Conservation (phyloP, 176 grass and related monocot species). For the Bonia amplexicaulis region DNA sequence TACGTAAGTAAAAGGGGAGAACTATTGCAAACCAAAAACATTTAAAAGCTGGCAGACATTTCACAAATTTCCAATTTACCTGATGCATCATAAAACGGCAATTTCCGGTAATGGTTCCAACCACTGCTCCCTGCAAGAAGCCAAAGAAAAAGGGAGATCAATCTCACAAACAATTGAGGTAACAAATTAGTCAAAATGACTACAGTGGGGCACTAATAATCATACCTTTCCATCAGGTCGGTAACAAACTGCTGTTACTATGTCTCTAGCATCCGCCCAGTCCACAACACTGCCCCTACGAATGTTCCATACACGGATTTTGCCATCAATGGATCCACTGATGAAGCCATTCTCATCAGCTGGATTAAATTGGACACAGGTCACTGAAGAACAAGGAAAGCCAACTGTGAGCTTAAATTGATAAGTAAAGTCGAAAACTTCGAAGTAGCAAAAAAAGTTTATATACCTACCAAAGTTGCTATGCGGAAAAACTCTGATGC, state of each 20-base stretch:
- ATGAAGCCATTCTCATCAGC: slow-evolving; percentile 62
- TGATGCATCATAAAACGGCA: slow-evolving; percentile 74
- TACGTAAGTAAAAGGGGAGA: neutral
- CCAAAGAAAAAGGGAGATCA: slow-evolving; percentile 10
- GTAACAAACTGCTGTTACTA: slow-evolving; percentile 83
- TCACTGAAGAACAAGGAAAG: slow-evolving; percentile 53
- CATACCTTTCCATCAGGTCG: slow-evolving; percentile 72
- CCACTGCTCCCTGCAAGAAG: slow-evolving; percentile 40
- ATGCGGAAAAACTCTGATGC: slow-evolving; percentile 68
- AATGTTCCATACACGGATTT: slow-evolving; percentile 90
- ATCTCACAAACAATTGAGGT: neutral
- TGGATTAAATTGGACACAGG: slow-evolving; percentile 85
- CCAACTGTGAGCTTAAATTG: slow-evolving; percentile 6
- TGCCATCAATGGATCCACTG: slow-evolving; percentile 96
- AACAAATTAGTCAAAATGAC: neutral
- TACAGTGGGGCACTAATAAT: neutral
- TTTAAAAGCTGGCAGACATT: slow-evolving; percentile 1
- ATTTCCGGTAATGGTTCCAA: slow-evolving; percentile 74
- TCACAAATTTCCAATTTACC: slow-evolving; percentile 38
- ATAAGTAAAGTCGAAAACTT: slow-evolving; percentile 5
- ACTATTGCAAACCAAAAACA: neutral
- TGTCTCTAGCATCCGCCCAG: slow-evolving; percentile 80
- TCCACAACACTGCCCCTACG: slow-evolving; percentile 58
- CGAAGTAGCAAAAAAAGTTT: neutral
- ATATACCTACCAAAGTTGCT: slow-evolving; percentile 68